Evolutionary conservation across 2,329 filamentous ascomycete species (phyloP).

Genomic region (Calonectria henricotiae): DNA sequence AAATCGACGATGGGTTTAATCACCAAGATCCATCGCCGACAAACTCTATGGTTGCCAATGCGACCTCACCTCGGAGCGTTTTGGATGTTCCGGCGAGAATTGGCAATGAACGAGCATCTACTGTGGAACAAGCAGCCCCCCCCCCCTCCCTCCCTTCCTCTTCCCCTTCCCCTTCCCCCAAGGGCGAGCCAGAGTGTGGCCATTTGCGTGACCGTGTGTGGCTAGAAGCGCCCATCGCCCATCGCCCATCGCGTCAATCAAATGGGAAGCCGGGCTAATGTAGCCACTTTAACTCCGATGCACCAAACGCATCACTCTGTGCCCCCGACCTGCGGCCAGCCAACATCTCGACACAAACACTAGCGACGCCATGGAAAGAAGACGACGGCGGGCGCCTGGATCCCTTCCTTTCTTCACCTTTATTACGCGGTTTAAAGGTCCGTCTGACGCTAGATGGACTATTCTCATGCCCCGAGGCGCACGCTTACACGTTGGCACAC

Average conservation of each 20-base stretch:
- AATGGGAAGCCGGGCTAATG: slow-evolving; percentile 31
- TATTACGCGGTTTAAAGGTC: neutral
- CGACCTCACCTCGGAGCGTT: neutral
- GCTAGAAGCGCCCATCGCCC: neutral
- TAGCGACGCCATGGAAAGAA: neutral
- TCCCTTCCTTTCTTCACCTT: neutral
- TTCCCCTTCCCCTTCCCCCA: no score
- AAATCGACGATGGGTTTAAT: slow-evolving; percentile 10
- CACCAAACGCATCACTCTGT: neutral
- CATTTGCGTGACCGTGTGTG: neutral
- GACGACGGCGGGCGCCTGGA: neutral
- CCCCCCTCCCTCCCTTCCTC: no score
- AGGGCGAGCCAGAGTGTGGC: neutral
- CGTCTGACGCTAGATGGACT: slow-evolving; percentile 16
- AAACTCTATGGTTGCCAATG: slow-evolving; percentile 5
- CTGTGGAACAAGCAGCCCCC: no score
- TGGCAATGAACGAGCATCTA: neutral
- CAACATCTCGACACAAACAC: neutral
- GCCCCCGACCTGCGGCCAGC: slow-evolving; percentile 6
- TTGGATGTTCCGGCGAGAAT: neutral
- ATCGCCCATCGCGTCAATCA: neutral
- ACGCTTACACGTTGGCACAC: slow-evolving; percentile 33
- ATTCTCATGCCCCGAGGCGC: slow-evolving; percentile 2
- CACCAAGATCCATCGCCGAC: neutral
- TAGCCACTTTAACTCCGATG: slow-evolving; percentile 35